Evolutionary conservation across 352 stramenopile genomes (phyloP).

Genomic region (Globisporangium splendens): DNA sequence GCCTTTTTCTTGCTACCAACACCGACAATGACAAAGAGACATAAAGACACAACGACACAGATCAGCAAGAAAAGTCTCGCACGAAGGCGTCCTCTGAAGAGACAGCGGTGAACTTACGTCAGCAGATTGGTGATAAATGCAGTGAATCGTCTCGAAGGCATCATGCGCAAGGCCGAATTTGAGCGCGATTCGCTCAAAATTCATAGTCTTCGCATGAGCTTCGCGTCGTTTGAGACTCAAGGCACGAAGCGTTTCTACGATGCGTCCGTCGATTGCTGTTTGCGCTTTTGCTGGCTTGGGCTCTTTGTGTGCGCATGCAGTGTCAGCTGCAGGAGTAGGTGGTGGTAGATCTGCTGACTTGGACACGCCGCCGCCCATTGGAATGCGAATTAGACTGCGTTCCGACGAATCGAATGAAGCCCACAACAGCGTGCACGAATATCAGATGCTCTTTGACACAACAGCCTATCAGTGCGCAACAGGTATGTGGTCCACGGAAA

Average conservation of each 20-base stretch:
- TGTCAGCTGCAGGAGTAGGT: neutral
- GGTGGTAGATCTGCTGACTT: conserved; percentile 7
- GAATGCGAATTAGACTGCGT: neutral
- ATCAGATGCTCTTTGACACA: too few relatives aligned
- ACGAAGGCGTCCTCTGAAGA: neutral
- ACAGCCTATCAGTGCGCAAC: too few relatives aligned
- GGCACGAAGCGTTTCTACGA: conserved; percentile 58
- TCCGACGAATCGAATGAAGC: too few relatives aligned
- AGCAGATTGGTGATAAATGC: conserved; percentile 63
- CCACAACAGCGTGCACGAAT: too few relatives aligned
- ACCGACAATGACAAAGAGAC: neutral
- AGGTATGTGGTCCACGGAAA: too few relatives aligned
- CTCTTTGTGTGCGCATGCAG: neutral
- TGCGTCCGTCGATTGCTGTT: conserved; percentile 62
- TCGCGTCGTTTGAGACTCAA: conserved; percentile 54
- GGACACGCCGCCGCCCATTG: conserved; percentile 41
- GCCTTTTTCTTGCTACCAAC: conserved; percentile 36
- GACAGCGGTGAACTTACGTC: conserved; percentile 27
- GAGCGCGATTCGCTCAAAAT: conserved; percentile 79
- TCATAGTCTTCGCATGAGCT: conserved; percentile 42
- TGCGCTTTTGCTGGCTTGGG: conserved; percentile 23
- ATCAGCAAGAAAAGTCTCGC: neutral
- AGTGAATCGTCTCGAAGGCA: conserved; percentile 59
- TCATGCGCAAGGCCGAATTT: conserved; percentile 63
- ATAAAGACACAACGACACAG: conserved; percentile 2